These are phyloP conservation scores for Chlorella sp. DNA, from an alignment of 139 green algal genomes.

Conservation along the genomic window DNA sequence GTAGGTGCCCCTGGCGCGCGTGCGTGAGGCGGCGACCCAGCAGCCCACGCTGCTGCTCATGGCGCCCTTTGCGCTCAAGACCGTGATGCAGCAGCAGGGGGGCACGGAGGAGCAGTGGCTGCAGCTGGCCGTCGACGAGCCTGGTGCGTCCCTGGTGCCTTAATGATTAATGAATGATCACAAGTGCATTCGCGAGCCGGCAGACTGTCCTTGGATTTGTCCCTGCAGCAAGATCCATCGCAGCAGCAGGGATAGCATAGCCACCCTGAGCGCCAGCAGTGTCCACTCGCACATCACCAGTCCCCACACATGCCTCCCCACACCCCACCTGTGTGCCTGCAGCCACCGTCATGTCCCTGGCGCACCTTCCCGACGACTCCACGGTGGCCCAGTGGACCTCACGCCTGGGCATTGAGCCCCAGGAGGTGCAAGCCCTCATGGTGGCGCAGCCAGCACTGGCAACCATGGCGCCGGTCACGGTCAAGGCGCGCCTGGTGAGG, in stretches of 20 bases:
- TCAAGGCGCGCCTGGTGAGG: constrained; percentile 25
- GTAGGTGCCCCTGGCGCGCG: not conserved
- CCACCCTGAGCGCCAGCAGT: not conserved
- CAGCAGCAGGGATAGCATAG: not conserved
- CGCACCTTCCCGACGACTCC: not conserved
- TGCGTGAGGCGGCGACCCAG: not conserved
- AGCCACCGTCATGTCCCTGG: not conserved
- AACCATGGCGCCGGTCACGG: constrained; percentile 35
- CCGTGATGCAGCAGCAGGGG: constrained; percentile 2
- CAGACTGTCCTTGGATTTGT: not conserved
- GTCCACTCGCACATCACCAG: not conserved
- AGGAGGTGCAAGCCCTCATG: constrained; percentile 32
- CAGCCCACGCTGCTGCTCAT: constrained; percentile 26
- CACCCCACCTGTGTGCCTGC: not conserved
- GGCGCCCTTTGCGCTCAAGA: constrained; percentile 16
- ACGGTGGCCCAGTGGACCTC: not conserved
- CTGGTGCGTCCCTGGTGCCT: not conserved
- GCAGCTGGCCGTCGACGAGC: not conserved
- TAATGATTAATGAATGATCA: too few species aligned
- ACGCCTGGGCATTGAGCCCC: not conserved
- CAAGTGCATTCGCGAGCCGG: not conserved
- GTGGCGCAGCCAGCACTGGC: constrained; percentile 30
- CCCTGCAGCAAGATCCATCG: not conserved
- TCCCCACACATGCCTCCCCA: not conserved
- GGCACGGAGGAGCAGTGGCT: not conserved